Evolutionary conservation across 108 stramenopile species (phyloP).

Genomic region (Hondaea fermentalgiana): DNA sequence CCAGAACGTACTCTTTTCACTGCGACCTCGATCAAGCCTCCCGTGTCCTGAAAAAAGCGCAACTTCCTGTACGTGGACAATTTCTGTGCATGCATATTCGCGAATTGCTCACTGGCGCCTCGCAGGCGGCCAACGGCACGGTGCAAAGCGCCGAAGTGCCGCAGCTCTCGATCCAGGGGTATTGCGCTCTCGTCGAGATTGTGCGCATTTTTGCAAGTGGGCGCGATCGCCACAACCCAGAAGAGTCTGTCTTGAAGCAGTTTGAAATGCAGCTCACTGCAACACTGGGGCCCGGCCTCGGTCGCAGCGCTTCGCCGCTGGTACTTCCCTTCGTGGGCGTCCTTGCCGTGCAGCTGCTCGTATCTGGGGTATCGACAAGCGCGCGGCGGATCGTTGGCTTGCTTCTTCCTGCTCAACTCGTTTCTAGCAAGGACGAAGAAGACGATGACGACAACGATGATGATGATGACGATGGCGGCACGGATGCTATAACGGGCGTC

Average conservation of each 20-base stretch:
- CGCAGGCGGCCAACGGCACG: background rate
- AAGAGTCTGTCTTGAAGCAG: background rate
- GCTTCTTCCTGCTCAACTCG: background rate
- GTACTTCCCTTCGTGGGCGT: background rate
- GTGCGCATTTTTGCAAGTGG: conserved; percentile 11
- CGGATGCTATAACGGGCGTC: too few relatives aligned
- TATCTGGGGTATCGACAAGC: background rate
- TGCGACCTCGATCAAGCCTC: background rate
- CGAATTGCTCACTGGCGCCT: background rate
- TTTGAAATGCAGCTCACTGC: conserved; percentile 1
- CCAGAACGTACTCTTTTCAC: background rate
- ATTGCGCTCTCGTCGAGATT: background rate
- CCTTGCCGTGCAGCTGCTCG: background rate
- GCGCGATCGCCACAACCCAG: background rate
- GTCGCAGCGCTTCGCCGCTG: background rate
- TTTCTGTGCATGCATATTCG: background rate
- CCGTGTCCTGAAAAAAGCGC: background rate
- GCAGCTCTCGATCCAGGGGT: conserved; percentile 5
- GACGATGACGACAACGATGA: background rate
- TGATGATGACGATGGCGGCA: background rate
- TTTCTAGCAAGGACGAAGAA: background rate
- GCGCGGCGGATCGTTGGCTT: background rate
- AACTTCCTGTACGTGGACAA: background rate
- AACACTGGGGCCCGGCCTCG: background rate
- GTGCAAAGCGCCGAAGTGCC: background rate